Evolutionary conservation across 2,329 filamentous ascomycete species (phyloP), one percentile per base, ranked within the genome.

Genomic region (Ciborinia camelliae): DNA sequence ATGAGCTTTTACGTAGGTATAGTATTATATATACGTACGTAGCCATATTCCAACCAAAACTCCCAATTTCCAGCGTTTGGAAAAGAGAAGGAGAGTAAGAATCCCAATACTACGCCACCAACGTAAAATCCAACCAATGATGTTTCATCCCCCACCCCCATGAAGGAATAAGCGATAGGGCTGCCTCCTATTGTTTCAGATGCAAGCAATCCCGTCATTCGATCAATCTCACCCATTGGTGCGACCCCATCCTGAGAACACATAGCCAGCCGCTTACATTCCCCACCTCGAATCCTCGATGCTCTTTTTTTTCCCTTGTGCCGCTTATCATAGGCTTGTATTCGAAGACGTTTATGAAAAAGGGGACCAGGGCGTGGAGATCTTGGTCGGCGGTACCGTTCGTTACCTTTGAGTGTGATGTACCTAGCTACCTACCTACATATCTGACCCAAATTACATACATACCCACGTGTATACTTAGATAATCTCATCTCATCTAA

Each of bases 141-240:
- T 2, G 47, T 2, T 15, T 7, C 20, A 2, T 1, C 4, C 14
- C 7, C 14, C 14, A n/a, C 54, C 28, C 26, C 41, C 41, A 14
- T 35, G 8, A 20, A 35, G 20, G 20, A 47, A 59, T 47, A 59
- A 59, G 55, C 30, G 55, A 59, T 59, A 59, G n/a, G 55, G 55
- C 55, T 59, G 14, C 5, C 41, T 59, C 55, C 41, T 47, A 47
- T 59, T 35, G 55, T 47, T 59, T 47, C 41, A 37, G 30, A 47
- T 20, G 41, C n/a, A 35, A 26, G n/a, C n/a, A 47, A 47, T 20
- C n/a, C n/a, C n/a, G n/a, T n/a, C 1, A 8, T 47, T 47, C 14
- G 2, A 47, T 35, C 8, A 10, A 10, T 47, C 41, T 59, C 41
- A 47, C 28, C 41, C 28, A 59, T 59, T 59, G 30, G 28, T 47